Percentiles rank a stretch among this genome's conserved stretches.
Conservation (phyloP, 371 early-diverging fungal genomes). For the Mortierella sp. region DNA sequence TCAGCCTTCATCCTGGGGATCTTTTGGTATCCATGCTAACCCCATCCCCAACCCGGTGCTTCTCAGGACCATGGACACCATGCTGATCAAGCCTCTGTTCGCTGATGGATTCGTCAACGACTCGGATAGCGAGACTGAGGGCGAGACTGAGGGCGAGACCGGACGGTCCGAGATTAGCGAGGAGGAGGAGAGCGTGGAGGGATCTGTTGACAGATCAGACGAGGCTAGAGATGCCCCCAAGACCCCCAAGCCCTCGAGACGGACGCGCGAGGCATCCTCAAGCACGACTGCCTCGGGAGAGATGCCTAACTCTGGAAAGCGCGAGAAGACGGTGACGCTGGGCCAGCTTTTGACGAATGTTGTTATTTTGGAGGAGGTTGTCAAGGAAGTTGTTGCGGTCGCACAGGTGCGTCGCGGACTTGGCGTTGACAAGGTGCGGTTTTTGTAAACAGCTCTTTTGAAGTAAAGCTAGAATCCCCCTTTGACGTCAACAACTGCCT, state of each 20-base stretch:
- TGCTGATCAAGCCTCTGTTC: constrained; percentile 72
- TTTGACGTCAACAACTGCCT: constrained; percentile 3
- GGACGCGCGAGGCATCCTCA: constrained; percentile 25
- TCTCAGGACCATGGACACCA: constrained; percentile 53
- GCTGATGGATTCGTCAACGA: constrained; percentile 71
- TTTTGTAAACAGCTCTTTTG: constrained; percentile 44
- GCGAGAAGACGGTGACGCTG: constrained; percentile 71
- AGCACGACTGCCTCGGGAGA: constrained; percentile 8
- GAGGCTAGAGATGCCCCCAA: constrained; percentile 61
- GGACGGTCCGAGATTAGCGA: constrained; percentile 65
- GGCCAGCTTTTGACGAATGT: constrained; percentile 87
- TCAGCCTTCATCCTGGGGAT: constrained; percentile 31
- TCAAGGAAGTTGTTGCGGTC: constrained; percentile 90
- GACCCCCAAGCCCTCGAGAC: constrained; percentile 16
- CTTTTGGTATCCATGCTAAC: constrained; percentile 9
- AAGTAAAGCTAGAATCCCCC: background rate
- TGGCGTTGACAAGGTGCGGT: constrained; percentile 81
- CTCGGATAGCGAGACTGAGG: constrained; percentile 66
- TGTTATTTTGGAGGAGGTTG: constrained; percentile 91
- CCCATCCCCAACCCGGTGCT: constrained; percentile 25
- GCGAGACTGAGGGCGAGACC: constrained; percentile 58
- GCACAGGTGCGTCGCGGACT: constrained; percentile 84
- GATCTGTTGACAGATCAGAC: constrained; percentile 57
- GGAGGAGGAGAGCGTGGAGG: constrained; percentile 64
- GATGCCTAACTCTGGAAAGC: constrained; percentile 12